Conservation (phyloP, 768 basidiomycete species). For the Coprinopsis sp. region DNA sequence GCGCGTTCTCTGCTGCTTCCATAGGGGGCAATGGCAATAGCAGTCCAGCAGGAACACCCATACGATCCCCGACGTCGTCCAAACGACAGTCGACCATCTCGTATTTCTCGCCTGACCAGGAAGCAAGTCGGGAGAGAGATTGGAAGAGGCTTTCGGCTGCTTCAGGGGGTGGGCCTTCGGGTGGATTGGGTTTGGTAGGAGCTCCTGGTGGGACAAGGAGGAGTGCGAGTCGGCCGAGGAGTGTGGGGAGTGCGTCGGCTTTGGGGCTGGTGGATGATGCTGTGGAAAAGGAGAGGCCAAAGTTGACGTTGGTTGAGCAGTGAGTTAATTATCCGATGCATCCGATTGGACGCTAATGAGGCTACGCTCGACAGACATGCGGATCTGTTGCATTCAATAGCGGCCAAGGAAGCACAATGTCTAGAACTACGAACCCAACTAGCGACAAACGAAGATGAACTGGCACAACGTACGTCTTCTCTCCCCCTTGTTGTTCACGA, state of each 20-base stretch:
- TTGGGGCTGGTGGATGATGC: slow-evolving; percentile 5
- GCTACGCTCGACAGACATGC: slow-evolving; percentile 50
- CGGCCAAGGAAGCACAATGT: slow-evolving; percentile 82
- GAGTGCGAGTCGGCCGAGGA: slow-evolving; percentile 20
- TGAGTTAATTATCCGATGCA: slow-evolving; percentile 18
- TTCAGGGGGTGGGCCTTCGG: not conserved
- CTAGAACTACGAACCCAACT: slow-evolving; percentile 78
- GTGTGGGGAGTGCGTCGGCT: slow-evolving; percentile 8
- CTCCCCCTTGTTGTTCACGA: not conserved
- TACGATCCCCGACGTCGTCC: no score
- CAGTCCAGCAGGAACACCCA: no score
- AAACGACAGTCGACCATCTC: slow-evolving; percentile 54
- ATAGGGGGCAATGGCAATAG: no score
- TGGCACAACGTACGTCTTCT: slow-evolving; percentile 49
- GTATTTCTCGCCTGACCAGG: slow-evolving; percentile 34
- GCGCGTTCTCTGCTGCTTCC: no score
- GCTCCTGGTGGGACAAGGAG: slow-evolving; percentile 14
- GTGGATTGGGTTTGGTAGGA: slow-evolving; percentile 4
- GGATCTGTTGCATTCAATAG: slow-evolving; percentile 77
- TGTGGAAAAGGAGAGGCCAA: slow-evolving; percentile 31
- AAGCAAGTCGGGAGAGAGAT: slow-evolving; percentile 6
- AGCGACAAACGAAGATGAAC: slow-evolving; percentile 64
- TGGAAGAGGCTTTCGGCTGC: slow-evolving; percentile 10
- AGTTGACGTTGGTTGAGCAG: slow-evolving; percentile 68
- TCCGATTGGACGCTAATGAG: slow-evolving; percentile 2